Conservation (phyloP, 208 protist species). For the Plasmodiophora brassicae region DNA sequence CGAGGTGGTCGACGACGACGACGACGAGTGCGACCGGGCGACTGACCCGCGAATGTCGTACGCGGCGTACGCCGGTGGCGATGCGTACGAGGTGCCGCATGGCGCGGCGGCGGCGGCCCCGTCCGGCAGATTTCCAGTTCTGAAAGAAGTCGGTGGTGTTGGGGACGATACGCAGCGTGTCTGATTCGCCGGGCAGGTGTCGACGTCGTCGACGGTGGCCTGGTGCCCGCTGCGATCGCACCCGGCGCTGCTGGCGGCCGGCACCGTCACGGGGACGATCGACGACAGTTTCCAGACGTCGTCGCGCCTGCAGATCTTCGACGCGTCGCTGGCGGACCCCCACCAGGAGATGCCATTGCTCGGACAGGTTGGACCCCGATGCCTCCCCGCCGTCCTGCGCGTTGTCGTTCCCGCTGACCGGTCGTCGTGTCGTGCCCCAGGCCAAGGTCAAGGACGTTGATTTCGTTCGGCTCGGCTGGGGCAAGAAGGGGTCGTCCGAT, state of each 20-base stretch:
- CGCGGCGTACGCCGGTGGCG: no score
- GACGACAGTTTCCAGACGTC: constrained; percentile 29
- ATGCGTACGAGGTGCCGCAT: no score
- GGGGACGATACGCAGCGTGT: not conserved
- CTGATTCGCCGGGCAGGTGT: not conserved
- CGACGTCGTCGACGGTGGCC: not conserved
- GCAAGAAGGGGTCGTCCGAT: not conserved
- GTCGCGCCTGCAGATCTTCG: not conserved
- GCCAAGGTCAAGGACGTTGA: not conserved
- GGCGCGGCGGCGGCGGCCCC: not conserved
- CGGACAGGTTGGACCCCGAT: not conserved
- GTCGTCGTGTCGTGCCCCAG: no score
- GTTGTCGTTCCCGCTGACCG: no score
- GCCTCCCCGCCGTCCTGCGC: not conserved
- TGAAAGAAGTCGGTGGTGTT: not conserved
- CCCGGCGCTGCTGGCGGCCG: not conserved
- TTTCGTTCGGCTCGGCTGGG: constrained; percentile 19
- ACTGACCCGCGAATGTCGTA: no score
- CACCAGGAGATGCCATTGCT: not conserved
- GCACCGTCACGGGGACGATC: not conserved
- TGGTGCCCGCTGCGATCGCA: constrained; percentile 2
- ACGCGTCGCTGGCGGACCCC: not conserved
- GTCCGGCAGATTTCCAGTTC: not conserved
- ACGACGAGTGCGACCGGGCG: no score
- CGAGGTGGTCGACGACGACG: no score